Evolutionary conservation across 331 rosid genomes (phyloP), one percentile per base, ranked within the genome.

Genomic region (Cucumis variabilis): DNA sequence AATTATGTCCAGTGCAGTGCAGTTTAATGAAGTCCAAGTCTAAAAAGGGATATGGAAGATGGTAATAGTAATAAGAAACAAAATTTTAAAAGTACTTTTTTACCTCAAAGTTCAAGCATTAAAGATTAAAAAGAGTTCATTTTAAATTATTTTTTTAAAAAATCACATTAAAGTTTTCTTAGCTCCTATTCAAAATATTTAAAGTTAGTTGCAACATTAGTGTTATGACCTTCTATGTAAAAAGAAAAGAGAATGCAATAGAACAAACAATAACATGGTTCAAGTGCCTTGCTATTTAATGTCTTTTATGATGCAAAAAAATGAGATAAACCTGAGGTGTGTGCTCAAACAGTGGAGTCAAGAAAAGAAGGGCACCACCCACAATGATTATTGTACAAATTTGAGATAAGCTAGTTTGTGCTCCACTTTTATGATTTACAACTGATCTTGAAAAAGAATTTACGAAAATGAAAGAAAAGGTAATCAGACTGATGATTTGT

Each of bases 401-500:
- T 83, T 94, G 98, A 83, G 99, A 90, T 77, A 97, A 90, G 89
- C 98, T 97, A 85, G 98, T 94, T 94, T 94, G 94, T 84, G 99
- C 99, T 72, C 99, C 98, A 88, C 99, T 94, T 90, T 97, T 98
- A 88, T 97, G 86, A 86, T 90, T 97, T 85, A 97, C 99, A 85
- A 98, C 99, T 63, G 99, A 97, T 90, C 99, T 95, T 76, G 99
- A 97, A 92, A 97, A 97, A 83, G 99, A 97, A 85, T 98, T 98
- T 97, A 91, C 89, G 89, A 77, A 70, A 73, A 55, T 48, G 87
- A 65, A 77, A 66, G 72, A 24, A 89, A 87, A 88, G 27, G 66
- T n/a, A 23, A 87, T 85, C 69, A 48, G 5, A 53, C 41, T 5
- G 28, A 48, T n/a, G n/a, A n/a, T n/a, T n/a, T n/a, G n/a, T n/a